Conservation (phyloP, 2,329 filamentous ascomycete species). For the Emericellopsis cladophorae region DNA sequence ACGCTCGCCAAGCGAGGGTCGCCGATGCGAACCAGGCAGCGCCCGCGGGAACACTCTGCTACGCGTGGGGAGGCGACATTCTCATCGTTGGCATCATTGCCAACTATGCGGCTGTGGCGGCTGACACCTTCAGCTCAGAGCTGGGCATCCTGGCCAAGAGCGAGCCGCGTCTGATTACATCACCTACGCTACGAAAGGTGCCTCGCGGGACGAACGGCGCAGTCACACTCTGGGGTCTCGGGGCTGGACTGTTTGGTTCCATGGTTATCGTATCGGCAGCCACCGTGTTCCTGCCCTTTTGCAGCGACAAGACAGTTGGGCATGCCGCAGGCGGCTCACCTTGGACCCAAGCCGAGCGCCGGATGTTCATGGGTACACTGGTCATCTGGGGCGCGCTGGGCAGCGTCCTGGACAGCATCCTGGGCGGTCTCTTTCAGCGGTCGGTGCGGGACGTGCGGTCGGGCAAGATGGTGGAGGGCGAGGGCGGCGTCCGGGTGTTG, state of each 20-base stretch:
- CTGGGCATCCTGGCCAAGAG: constrained; percentile 76
- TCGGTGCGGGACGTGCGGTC: constrained; percentile 74
- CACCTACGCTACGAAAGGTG: constrained; percentile 60
- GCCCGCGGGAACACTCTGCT: constrained; percentile 36
- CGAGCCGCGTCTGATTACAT: constrained; percentile 76
- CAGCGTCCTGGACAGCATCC: constrained; percentile 73
- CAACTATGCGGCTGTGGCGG: constrained; percentile 84
- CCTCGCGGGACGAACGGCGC: constrained; percentile 91
- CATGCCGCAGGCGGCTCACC: constrained; percentile 28
- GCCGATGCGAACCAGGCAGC: constrained; percentile 15
- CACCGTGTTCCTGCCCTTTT: constrained; percentile 57
- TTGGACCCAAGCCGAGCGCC: constrained; percentile 35
- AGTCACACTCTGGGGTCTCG: constrained; percentile 63
- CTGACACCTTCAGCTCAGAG: constrained; percentile 92
- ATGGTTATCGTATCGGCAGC: constrained; percentile 56
- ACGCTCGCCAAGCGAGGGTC: constrained; percentile 28
- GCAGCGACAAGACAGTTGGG: constrained; percentile 26
- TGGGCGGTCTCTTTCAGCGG: constrained; percentile 75
- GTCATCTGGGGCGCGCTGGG: constrained; percentile 65
- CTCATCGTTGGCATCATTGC: constrained; percentile 54
- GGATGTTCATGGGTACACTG: constrained; percentile 40
- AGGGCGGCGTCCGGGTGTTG: constrained; percentile 52
- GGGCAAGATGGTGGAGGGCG: constrained; percentile 82
- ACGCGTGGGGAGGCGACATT: constrained; percentile 47
- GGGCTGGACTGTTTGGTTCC: constrained; percentile 62